Percentiles rank a stretch among this genome's conserved stretches.
Conservation (phyloP, 306 rosid genomes). For the Gleditsia sinensis region DNA sequence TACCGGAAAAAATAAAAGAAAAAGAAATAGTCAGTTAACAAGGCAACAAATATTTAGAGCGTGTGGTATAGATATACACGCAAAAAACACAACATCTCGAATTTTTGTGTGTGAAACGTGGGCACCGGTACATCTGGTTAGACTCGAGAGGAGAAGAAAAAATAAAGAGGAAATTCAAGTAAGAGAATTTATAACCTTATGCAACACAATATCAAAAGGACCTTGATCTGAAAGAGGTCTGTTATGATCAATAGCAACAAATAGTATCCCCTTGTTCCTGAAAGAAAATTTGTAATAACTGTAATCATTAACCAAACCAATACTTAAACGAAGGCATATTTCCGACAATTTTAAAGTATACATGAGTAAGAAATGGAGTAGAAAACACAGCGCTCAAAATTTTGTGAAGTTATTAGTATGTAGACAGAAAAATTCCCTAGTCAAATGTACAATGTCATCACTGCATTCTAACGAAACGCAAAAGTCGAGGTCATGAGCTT, state of each 20-base stretch:
- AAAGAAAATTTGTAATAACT: constrained; percentile 25
- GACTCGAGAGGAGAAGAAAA: neutral
- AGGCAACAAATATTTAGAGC: neutral
- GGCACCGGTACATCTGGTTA: neutral
- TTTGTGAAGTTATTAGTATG: neutral
- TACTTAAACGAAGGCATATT: neutral
- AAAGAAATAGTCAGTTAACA: constrained; percentile 29
- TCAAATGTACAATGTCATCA: constrained; percentile 1
- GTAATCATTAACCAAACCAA: constrained; percentile 26
- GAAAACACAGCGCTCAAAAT: neutral
- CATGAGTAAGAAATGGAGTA: neutral
- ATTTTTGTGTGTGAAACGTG: neutral
- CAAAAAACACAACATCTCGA: neutral
- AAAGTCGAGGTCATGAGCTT: neutral
- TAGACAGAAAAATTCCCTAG: neutral
- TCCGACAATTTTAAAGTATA: neutral
- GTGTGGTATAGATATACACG: neutral
- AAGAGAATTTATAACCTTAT: constrained; percentile 57
- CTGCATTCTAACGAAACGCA: neutral
- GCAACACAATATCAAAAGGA: constrained; percentile 86
- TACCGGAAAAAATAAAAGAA: constrained; percentile 1
- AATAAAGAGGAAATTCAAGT: neutral
- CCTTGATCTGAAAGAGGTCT: constrained; percentile 84
- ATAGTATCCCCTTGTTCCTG: constrained; percentile 83
- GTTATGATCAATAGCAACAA: constrained; percentile 80